These are phyloP conservation scores for Cyclotella sp. DNA, from an alignment of 108 stramenopile genomes.

Conservation along the genomic window DNA sequence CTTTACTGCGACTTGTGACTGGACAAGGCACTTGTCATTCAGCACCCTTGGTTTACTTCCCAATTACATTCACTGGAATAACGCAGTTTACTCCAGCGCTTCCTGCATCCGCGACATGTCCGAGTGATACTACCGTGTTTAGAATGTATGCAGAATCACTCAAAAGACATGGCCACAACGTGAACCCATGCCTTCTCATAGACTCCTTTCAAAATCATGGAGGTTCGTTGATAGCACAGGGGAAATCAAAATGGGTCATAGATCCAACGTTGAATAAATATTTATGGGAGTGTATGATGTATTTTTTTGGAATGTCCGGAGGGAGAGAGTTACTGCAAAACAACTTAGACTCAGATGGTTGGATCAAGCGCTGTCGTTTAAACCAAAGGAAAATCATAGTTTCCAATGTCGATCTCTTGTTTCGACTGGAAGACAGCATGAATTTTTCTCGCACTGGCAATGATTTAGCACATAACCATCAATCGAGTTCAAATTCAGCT, in stretches of 20 bases:
- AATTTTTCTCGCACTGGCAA: not conserved
- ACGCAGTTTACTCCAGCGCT: slow-evolving; percentile 69
- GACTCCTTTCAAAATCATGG: slow-evolving; percentile 74
- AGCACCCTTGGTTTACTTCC: slow-evolving; percentile 81
- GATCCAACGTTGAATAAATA: slow-evolving; percentile 58
- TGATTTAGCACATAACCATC: too few relatives aligned
- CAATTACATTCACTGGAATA: slow-evolving; percentile 89
- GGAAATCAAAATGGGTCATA: slow-evolving; percentile 85
- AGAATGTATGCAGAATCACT: slow-evolving; percentile 77
- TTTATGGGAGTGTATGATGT: slow-evolving; percentile 86
- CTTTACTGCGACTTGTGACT: slow-evolving; percentile 53
- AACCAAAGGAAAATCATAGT: slow-evolving; percentile 65
- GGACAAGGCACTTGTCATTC: not conserved
- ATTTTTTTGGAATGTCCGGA: slow-evolving; percentile 86
- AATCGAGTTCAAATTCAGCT: not conserved
- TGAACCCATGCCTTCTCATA: slow-evolving; percentile 65
- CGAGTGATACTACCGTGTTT: slow-evolving; percentile 85
- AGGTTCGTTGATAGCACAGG: slow-evolving; percentile 57
- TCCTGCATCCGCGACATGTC: slow-evolving; percentile 50
- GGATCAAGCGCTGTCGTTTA: slow-evolving; percentile 68
- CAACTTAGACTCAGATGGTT: slow-evolving; percentile 71
- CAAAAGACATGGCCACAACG: slow-evolving; percentile 75
- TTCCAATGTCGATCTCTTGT: slow-evolving; percentile 83
- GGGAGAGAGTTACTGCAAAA: slow-evolving; percentile 58
- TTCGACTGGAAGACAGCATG: slow-evolving; percentile 42